Base-by-base conservation (phyloP, 352 stramenopile genomes). In the Globisporangium uncinulatum region DNA sequence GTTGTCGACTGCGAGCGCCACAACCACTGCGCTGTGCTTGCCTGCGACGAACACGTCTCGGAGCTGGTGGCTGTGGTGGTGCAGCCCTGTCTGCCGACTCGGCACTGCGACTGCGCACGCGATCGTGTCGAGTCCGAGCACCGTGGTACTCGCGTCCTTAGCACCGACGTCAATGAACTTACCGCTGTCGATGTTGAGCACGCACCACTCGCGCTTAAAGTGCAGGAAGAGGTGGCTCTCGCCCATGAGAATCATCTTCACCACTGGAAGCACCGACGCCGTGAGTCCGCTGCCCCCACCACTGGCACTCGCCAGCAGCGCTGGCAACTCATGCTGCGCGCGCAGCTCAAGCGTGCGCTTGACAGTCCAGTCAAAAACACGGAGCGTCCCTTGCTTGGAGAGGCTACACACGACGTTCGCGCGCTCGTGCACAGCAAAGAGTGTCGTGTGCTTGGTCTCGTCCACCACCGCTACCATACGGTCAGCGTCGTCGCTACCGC, bases 351-450 rank as follows among this genome's bases (percentile, higher is more conserved):
- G 66, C 29, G 67, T 52, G 19, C 69, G 57, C 50, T 76, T 82
- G 29, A 71, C 68, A 1, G 73, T 92, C 81, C 83, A 92, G 69
- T 94, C 81, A 56, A 78, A 89, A 32, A 91, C 72, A 45, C 78
- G 77, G 13, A 94, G 57, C n/a, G 54, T 67, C 42, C 81, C 72
- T 50, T 71, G 74, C 70, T 94, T 91, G 15, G 81, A 70, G 24
- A 90, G 43, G 17, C 70, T 67, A 54, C 62, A 71, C 4, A 92
- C 50, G 14, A 78, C 73, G 31, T 80, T 79, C 10, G 69, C 65
- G n/a, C 61, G 46, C 55, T 94, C 81, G 42, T 89, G 71, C 17
- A 62, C 76, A 0, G 78, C 69, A 9, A 91, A 75, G 17, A 86
- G 55, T 48, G 71, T 45, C 3, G 79, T 75, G 15, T 69, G 66